These are phyloP conservation scores for Penicillium verrucosum DNA, from an alignment of 2,329 filamentous ascomycete genomes.

Conservation along the genomic window DNA sequence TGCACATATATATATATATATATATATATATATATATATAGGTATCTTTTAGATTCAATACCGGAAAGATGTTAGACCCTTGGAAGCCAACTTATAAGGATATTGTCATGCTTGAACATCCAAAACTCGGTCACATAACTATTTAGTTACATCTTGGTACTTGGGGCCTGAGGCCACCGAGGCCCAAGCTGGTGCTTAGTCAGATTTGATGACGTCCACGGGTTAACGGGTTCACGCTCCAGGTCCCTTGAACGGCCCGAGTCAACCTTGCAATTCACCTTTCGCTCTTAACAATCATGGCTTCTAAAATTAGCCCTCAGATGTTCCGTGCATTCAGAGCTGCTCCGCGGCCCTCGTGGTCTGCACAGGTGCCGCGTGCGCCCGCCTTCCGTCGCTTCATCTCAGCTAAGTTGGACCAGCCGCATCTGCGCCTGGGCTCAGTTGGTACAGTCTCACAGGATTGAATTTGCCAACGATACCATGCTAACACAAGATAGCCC, in stretches of 20 bases:
- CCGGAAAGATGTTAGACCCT: background rate
- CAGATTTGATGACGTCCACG: background rate
- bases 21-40: too few relatives aligned
- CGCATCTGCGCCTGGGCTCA: conserved; percentile 35
- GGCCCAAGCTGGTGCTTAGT: background rate
- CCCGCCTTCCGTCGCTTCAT: conserved; percentile 32
- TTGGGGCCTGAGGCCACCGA: background rate
- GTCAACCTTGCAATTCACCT: conserved; percentile 5
- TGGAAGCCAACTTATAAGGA: background rate
- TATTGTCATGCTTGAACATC: background rate
- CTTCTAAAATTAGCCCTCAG: conserved; percentile 26
- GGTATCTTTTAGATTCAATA: background rate
- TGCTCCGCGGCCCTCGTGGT: conserved; percentile 22
- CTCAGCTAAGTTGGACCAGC: conserved; percentile 30
- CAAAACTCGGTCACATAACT: too few relatives aligned
- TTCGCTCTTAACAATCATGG: conserved; percentile 22
- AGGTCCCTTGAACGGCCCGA: background rate
- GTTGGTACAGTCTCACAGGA: conserved; percentile 24
- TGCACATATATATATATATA: background rate
- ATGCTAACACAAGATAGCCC: conserved; percentile 41
- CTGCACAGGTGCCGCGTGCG: conserved; percentile 21
- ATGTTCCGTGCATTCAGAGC: conserved; percentile 26
- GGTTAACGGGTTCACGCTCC: background rate
- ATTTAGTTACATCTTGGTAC: background rate
- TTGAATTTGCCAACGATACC: background rate